phyloP scores from a whole-genome alignment of 768 basidiomycete genomes.

The Lentinus brumalis region DNA sequence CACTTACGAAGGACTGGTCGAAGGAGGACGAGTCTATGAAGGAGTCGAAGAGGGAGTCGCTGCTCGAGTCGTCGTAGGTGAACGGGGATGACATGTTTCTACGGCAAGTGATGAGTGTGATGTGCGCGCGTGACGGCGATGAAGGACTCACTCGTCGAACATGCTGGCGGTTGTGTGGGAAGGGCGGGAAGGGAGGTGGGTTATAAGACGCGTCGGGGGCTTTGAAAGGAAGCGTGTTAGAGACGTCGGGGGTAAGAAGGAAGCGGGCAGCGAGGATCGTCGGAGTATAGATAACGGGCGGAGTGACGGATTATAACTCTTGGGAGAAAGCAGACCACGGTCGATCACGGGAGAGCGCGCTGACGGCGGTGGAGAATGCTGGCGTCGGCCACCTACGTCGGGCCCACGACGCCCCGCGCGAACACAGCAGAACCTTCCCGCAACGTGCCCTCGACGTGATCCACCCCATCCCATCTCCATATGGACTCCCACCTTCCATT shows the following conservation, averaged over 20 bases:
- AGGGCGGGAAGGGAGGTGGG: too few species aligned
- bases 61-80: neutral
- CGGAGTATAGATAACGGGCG: neutral
- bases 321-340: neutral
- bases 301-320: neutral
- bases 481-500: too few species aligned
- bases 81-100: neutral
- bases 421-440: too few species aligned
- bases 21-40: conserved; percentile 9
- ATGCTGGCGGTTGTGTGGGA: too few species aligned
- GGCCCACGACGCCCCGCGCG: too few species aligned
- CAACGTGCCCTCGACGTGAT: too few species aligned
- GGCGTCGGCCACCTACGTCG: too few species aligned
- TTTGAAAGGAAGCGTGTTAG: neutral
- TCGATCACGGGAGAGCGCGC: neutral
- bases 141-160: neutral
- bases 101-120: neutral
- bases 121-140: neutral
- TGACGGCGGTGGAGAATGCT: too few species aligned
- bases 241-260: neutral
- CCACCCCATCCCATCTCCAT: too few species aligned
- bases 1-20: conserved; percentile 16
- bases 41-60: conserved; percentile 14
- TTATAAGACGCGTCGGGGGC: neutral
- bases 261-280: neutral